A percentile compares a stretch with the other conserved stretches of the same genome.
phyloP scores from a whole-genome alignment of 73 alveolate genomes.

The Paramecium biaurelia region DNA sequence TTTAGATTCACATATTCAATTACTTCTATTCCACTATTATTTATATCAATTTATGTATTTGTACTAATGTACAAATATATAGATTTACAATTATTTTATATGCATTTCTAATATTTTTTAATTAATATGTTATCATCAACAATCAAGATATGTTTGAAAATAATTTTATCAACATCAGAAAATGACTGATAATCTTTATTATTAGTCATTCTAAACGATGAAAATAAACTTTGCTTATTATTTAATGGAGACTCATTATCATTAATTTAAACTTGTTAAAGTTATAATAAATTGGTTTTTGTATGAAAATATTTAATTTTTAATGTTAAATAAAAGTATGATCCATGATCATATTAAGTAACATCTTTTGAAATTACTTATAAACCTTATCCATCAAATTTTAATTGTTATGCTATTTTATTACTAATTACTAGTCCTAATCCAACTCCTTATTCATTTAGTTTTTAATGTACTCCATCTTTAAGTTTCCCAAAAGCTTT shows the following conservation, averaged over 20 bases:
- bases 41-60: not conserved
- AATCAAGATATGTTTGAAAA: not conserved
- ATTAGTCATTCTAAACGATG: not conserved
- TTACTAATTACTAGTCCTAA: conserved; percentile 20
- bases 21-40: not conserved
- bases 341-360: not conserved
- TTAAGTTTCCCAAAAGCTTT: conserved; percentile 60
- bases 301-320: not conserved
- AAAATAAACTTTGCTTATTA: not conserved
- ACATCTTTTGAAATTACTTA: not conserved
- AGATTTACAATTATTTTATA: not conserved
- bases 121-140: conserved; percentile 14
- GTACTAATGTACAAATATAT: not conserved
- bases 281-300: not conserved
- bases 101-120: not conserved
- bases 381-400: not conserved
- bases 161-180: not conserved
- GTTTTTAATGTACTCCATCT: not conserved
- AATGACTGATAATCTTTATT: not conserved
- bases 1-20: not conserved
- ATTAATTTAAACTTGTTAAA: not conserved
- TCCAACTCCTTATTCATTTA: conserved; percentile 39
- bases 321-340: not conserved
- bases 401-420: not conserved
- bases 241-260: not conserved